These are phyloP conservation scores for Rhinocladiella similis DNA, from an alignment of 2,329 filamentous ascomycete species.

Conservation along the genomic window DNA sequence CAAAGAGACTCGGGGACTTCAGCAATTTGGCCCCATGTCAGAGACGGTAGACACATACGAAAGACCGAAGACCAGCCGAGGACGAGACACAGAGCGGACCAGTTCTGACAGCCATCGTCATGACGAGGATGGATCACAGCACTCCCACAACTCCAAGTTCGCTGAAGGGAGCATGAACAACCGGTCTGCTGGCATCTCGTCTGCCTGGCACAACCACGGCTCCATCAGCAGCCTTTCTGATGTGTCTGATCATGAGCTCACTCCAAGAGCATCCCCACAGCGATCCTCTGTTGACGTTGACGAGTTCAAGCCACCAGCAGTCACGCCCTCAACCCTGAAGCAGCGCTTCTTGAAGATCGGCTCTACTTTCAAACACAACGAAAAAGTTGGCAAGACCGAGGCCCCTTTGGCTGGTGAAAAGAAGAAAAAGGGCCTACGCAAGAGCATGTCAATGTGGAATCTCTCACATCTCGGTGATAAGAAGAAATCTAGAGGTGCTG, in stretches of 20 bases:
- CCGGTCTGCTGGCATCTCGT: slow-evolving; percentile 42
- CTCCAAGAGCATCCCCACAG: slow-evolving; percentile 17
- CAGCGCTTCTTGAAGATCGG: slow-evolving; percentile 23
- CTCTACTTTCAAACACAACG: slow-evolving; percentile 18
- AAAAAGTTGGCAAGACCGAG: slow-evolving; percentile 1
- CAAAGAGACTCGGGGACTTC: slow-evolving; percentile 12
- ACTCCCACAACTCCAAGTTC: slow-evolving; percentile 55
- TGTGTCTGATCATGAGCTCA: slow-evolving; percentile 19
- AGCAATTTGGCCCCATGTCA: slow-evolving; percentile 11
- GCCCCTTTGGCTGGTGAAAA: slow-evolving; percentile 10
- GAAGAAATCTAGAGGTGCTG: slow-evolving; percentile 6
- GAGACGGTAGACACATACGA: slow-evolving; percentile 8
- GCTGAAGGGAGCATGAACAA: slow-evolving; percentile 86
- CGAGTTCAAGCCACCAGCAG: slow-evolving; percentile 26
- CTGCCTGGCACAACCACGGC: slow-evolving; percentile 25
- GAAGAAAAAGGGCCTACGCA: slow-evolving; percentile 26
- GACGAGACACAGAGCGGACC: background rate
- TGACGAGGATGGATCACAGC: background rate
- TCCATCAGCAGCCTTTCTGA: slow-evolving; percentile 14
- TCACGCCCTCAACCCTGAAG: slow-evolving; percentile 23
- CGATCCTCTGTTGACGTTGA: slow-evolving; percentile 25
- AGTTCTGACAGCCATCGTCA: slow-evolving; percentile 1
- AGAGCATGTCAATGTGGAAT: slow-evolving; percentile 30
- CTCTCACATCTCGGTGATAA: slow-evolving; percentile 18
- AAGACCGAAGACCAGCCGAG: slow-evolving; percentile 21